Evolutionary conservation across 371 early-diverging fungal genomes (phyloP).

Genomic region (Mucor racemosus): DNA sequence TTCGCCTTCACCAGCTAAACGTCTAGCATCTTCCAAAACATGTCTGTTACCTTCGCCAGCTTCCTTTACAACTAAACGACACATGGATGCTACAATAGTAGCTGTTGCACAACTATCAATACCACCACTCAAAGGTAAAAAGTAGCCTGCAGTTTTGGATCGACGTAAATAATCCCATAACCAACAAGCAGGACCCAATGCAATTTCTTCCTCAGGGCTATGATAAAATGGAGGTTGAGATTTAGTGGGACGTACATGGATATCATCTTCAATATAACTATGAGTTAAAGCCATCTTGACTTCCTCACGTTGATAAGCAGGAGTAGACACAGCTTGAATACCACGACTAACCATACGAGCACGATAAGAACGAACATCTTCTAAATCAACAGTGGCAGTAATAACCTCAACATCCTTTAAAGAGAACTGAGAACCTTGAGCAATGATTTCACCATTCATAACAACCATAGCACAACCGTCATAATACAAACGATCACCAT

Average conservation of each 20-base stretch:
- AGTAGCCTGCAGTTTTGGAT: slow-evolving; percentile 88
- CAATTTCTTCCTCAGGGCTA: slow-evolving; percentile 81
- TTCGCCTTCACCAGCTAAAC: slow-evolving; percentile 61
- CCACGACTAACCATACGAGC: slow-evolving; percentile 75
- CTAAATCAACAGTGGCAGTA: slow-evolving; percentile 90
- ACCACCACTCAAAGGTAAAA: slow-evolving; percentile 96
- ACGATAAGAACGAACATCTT: slow-evolving; percentile 86
- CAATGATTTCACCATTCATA: slow-evolving; percentile 89
- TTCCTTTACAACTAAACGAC: slow-evolving; percentile 82
- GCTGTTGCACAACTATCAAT: slow-evolving; percentile 97
- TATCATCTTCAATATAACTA: slow-evolving; percentile 47
- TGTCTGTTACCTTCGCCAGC: slow-evolving; percentile 65
- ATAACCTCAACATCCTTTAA: slow-evolving; percentile 93
- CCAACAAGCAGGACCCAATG: slow-evolving; percentile 98
- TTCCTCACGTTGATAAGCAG: slow-evolving; percentile 67
- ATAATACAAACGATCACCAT: slow-evolving; percentile 98
- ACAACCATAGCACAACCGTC: slow-evolving; percentile 94
- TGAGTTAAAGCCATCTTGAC: slow-evolving; percentile 62
- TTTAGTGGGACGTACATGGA: slow-evolving; percentile 37
- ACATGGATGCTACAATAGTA: slow-evolving; percentile 94
- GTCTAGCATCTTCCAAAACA: slow-evolving; percentile 78
- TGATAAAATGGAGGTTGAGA: slow-evolving; percentile 55
- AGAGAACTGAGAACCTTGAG: slow-evolving; percentile 94
- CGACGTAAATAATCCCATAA: slow-evolving; percentile 98
- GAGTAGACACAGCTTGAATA: slow-evolving; percentile 74